Percentiles rank a stretch among this genome's conserved stretches.
phyloP scores from a whole-genome alignment of 2,329 filamentous ascomycete species.

The Incumbomyces lentus region DNA sequence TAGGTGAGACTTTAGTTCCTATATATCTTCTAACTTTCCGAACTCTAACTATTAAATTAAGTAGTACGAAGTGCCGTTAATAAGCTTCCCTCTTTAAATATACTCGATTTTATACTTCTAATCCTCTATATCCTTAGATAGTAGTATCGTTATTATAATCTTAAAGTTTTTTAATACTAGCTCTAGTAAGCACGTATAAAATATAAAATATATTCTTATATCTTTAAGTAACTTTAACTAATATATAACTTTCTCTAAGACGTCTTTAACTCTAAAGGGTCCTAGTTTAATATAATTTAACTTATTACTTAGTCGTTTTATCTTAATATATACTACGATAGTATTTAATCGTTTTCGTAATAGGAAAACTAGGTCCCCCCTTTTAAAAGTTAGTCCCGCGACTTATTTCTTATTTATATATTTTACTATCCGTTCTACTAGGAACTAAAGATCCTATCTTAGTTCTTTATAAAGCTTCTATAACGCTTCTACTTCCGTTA shows the following conservation, averaged over 20 bases:
- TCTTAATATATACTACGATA: conserved; percentile 6
- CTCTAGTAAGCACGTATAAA: conserved; percentile 10
- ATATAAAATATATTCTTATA: conserved; percentile 9
- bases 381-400: conserved; percentile 5
- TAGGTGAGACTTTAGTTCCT: not conserved
- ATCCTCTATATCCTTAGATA: not conserved
- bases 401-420: conserved; percentile 7
- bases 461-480: conserved; percentile 5
- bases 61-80: not conserved
- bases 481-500: conserved; percentile 3
- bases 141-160: not conserved
- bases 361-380: conserved; percentile 9
- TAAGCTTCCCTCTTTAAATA: not conserved
- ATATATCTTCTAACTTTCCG: conserved; percentile 1
- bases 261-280: conserved; percentile 8
- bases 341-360: conserved; percentile 12
- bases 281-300: conserved; percentile 8
- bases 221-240: conserved; percentile 6
- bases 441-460: conserved; percentile 6
- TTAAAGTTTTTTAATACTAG: not conserved
- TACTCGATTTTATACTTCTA: not conserved
- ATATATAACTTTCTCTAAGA: conserved; percentile 7
- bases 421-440: conserved; percentile 2
- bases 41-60: conserved; percentile 8
- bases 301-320: too few relatives aligned